These are phyloP conservation scores for Pythium aquatile DNA, from an alignment of 352 stramenopile species.

Conservation along the genomic window DNA sequence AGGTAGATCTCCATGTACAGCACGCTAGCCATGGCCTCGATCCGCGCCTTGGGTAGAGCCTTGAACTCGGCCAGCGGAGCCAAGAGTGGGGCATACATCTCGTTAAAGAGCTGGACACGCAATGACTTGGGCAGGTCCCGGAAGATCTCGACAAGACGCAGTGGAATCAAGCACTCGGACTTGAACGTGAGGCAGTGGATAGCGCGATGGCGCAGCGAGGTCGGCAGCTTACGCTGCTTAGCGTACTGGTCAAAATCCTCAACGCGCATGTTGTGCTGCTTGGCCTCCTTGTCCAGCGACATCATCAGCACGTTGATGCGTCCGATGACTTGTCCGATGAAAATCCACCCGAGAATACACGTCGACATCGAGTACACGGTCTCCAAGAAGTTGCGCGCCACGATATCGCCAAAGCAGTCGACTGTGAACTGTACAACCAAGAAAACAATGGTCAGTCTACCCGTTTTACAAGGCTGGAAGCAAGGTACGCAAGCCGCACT, in stretches of 20 bases:
- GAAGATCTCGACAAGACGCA: constrained; percentile 42
- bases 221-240: constrained; percentile 47
- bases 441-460: neutral
- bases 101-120: constrained; percentile 39
- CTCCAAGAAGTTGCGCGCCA: constrained; percentile 62
- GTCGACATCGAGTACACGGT: constrained; percentile 56
- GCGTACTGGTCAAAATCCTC: constrained; percentile 75
- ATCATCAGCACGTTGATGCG: constrained; percentile 72
- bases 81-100: constrained; percentile 52
- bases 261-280: constrained; percentile 45
- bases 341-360: constrained; percentile 74
- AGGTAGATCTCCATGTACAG: constrained; percentile 67
- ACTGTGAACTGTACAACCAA: constrained; percentile 58
- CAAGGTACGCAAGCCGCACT: constrained; percentile 29
- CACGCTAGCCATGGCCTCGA: constrained; percentile 48
- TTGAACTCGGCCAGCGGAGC: constrained; percentile 37
- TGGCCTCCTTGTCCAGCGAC: constrained; percentile 56
- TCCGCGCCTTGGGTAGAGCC: constrained; percentile 35
- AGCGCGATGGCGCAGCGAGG: constrained; percentile 38
- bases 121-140: constrained; percentile 41
- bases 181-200: constrained; percentile 56
- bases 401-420: constrained; percentile 73
- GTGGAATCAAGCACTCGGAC: constrained; percentile 44
- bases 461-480: neutral
- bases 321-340: constrained; percentile 71